Conservation (phyloP, 2,329 filamentous ascomycete species). For the Exophiala oligosperma region DNA sequence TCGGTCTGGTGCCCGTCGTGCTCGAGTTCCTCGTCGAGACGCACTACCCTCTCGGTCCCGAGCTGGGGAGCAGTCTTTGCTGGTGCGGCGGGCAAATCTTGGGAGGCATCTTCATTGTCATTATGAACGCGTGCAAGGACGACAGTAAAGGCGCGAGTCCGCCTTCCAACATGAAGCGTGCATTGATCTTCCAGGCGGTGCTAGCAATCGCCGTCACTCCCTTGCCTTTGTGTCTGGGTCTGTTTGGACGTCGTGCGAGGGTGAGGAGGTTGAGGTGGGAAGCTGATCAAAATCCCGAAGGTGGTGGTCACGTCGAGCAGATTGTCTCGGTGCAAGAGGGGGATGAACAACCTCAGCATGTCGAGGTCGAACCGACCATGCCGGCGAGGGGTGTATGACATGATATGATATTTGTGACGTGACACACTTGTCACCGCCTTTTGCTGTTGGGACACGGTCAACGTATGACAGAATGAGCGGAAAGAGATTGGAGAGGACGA, state of each 20-base stretch:
- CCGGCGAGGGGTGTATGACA: background rate
- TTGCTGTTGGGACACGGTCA: no score
- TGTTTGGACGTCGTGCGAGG: constrained; percentile 58
- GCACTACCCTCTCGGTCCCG: constrained; percentile 81
- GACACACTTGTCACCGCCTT: no score
- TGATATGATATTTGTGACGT: background rate
- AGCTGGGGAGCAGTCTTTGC: constrained; percentile 77
- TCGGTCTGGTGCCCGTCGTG: constrained; percentile 77
- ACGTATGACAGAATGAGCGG: no score
- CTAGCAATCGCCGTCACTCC: constrained; percentile 66
- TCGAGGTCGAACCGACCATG: background rate
- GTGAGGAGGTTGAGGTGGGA: constrained; percentile 43
- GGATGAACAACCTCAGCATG: background rate
- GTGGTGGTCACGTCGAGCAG: background rate
- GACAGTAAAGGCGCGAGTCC: constrained; percentile 52
- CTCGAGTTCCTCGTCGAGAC: constrained; percentile 87
- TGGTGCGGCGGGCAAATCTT: constrained; percentile 87
- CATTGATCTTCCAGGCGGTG: constrained; percentile 77
- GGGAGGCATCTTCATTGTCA: constrained; percentile 79
- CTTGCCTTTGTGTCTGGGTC: constrained; percentile 66
- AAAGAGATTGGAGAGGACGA: no score
- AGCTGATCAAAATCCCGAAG: constrained; percentile 35
- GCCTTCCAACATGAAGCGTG: constrained; percentile 70
- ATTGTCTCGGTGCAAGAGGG: constrained; percentile 1
- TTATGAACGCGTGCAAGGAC: constrained; percentile 70